A percentile compares a stretch with the other conserved stretches of the same genome.
Evolutionary conservation across 257 asterid genomes (phyloP).

Genomic region (Gentiana macrophylla): DNA sequence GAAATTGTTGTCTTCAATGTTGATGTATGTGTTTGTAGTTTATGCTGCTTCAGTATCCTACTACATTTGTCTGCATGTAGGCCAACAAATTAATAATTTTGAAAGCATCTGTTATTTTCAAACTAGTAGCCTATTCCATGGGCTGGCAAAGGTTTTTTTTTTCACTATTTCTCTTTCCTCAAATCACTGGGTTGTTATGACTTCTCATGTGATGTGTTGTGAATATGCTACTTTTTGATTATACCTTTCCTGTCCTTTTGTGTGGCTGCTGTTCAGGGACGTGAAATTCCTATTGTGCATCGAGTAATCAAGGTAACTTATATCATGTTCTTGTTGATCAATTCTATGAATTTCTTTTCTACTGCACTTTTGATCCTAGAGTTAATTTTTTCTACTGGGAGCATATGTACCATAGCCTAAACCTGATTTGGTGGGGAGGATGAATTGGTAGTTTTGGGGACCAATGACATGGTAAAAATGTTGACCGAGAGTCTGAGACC

Average conservation of each 20-base stretch:
- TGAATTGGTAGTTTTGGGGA: no score
- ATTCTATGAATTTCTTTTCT: no score
- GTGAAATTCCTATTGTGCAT: constrained; percentile 98
- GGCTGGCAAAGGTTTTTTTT: no score
- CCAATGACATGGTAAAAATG: no score
- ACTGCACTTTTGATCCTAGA: no score
- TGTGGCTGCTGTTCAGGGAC: constrained; percentile 50
- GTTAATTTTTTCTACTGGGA: no score
- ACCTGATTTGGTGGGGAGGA: no score
- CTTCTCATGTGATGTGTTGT: background rate
- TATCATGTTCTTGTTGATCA: no score
- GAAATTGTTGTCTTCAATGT: constrained; percentile 96
- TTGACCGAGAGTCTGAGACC: no score
- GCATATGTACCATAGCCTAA: no score
- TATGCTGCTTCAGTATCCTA: background rate
- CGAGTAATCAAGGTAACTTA: constrained; percentile 78
- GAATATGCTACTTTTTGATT: background rate
- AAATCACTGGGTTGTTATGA: background rate
- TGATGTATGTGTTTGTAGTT: constrained; percentile 54
- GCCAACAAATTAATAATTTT: background rate
- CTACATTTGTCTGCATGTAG: no score
- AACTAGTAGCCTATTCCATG: background rate
- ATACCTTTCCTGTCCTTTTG: constrained; percentile 1
- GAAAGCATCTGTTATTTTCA: background rate
- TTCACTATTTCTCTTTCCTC: no score